phyloP scores from a whole-genome alignment of 1,284 basidiomycete genomes.

The Trametes versicolor region DNA sequence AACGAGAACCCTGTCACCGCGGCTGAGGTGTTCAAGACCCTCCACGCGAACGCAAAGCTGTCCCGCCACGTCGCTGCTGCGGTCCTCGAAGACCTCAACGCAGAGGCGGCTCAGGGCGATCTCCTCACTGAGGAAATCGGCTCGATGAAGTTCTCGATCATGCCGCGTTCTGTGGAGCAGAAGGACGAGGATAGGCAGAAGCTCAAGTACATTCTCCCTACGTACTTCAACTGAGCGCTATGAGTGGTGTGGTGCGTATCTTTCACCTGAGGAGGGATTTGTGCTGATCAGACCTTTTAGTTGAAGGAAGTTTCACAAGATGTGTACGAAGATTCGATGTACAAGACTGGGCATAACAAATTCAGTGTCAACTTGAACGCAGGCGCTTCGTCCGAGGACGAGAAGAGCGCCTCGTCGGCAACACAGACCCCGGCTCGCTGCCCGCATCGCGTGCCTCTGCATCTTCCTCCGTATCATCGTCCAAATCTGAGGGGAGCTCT shows the following conservation, averaged over 20 bases:
- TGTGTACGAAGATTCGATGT: too few species aligned
- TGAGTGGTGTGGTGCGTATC: neutral
- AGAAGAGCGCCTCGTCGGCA: too few species aligned
- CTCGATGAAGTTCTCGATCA: constrained; percentile 86
- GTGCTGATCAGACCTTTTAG: too few species aligned
- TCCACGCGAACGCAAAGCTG: constrained; percentile 86
- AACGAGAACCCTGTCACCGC: constrained; percentile 87
- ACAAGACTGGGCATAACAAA: too few species aligned
- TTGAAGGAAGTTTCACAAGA: too few species aligned
- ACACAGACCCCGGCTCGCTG: too few species aligned
- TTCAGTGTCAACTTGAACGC: too few species aligned
- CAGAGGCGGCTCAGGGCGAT: constrained; percentile 59
- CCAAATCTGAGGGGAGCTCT: too few species aligned
- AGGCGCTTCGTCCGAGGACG: too few species aligned
- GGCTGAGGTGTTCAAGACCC: constrained; percentile 88
- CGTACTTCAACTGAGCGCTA: constrained; percentile 58
- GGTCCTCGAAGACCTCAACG: constrained; percentile 83
- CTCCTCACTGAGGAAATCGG: constrained; percentile 77
- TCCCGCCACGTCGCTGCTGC: constrained; percentile 80
- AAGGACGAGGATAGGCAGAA: constrained; percentile 77
- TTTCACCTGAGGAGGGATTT: too few species aligned
- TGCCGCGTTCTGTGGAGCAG: constrained; percentile 76
- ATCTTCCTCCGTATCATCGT: too few species aligned
- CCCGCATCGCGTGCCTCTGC: too few species aligned
- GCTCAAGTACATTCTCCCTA: constrained; percentile 82